Percentiles rank a stretch among this genome's conserved stretches.
These are phyloP conservation scores for Microascus cirrosus DNA, from an alignment of 2,329 filamentous ascomycete species.

Conservation along the genomic window DNA sequence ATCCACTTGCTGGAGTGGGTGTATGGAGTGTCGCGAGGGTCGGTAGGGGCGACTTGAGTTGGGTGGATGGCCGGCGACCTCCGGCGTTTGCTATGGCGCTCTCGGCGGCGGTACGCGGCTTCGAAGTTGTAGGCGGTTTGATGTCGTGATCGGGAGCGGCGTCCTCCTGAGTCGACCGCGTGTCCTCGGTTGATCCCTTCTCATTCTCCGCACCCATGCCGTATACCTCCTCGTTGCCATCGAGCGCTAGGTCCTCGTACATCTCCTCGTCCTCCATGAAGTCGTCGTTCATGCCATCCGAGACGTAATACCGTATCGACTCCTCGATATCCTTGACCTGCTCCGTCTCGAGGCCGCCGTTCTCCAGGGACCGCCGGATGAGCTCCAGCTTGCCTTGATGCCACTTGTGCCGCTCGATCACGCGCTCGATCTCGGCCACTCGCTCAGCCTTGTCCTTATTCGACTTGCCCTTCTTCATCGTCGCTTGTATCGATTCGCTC, in stretches of 20 bases:
- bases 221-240: slow-evolving; percentile 82
- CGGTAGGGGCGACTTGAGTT: slow-evolving; percentile 90
- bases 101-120: slow-evolving; percentile 32
- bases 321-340: slow-evolving; percentile 85
- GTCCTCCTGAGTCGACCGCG: slow-evolving; percentile 86
- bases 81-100: slow-evolving; percentile 39
- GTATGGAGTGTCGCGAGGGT: slow-evolving; percentile 82
- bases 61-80: slow-evolving; percentile 67
- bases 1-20: slow-evolving; percentile 47
- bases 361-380: slow-evolving; percentile 80
- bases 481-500: slow-evolving; percentile 72
- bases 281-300: slow-evolving; percentile 78
- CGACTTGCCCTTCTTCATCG: slow-evolving; percentile 91
- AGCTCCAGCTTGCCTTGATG: slow-evolving; percentile 89
- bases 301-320: slow-evolving; percentile 88
- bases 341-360: slow-evolving; percentile 78
- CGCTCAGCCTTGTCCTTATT: slow-evolving; percentile 74
- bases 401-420: slow-evolving; percentile 92
- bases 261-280: slow-evolving; percentile 90
- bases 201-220: slow-evolving; percentile 75
- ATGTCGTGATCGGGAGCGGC: slow-evolving; percentile 44
- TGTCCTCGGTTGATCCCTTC: slow-evolving; percentile 87
- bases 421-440: slow-evolving; percentile 71
- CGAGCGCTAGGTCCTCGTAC: slow-evolving; percentile 87
- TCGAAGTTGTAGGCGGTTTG: slow-evolving; percentile 7